Evolutionary conservation across 208 protist genomes (phyloP), one percentile per base, ranked within the genome.

Genomic region (Trypanosomatidae sp.): DNA sequence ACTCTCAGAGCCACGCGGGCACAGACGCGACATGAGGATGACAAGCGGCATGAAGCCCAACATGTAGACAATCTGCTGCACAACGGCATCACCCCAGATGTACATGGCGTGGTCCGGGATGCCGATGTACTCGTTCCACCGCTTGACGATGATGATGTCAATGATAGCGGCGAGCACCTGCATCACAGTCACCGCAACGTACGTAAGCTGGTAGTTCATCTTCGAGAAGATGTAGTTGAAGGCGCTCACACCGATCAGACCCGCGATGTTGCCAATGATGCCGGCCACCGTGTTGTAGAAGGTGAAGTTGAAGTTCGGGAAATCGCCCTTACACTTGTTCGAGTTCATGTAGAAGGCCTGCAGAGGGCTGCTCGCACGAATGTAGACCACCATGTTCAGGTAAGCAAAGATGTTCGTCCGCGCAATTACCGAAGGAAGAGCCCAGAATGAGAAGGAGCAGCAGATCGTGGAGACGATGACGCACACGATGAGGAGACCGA

Each of bases 11-110:
- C 88, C 89, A 22, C 83, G 82, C 3, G 92, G 90, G 67, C 90
- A 95, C 28, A 97, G 78, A 41, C 90, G 90, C 9, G 90, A 89
- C 56, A 93, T 71, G 25, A 97, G 80, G 17, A 97, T 78, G 1
- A 93, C 76, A 66, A 79, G 74, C 41, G 92, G 88, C 87, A 97
- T 94, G 50, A 73, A 92, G 56, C 77, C 73, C 2, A 97, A 70
- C 80, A 88, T 88, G 60, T 84, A 88, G 49, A 66, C 79, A 15
- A 92, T 68, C 69, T 94, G 69, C n/a, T 79, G 72, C 6, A 96
- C 77, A 22, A 94, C 81, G 15, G 76, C 80, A 60, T 91, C 79
- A 55, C 89, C 87, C 19, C 86, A 66, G 33, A 94, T 77, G 81
- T 88, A 95, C 73, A 90, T 84, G 62, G 77, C 76, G 12, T 84